phyloP scores from a whole-genome alignment of 2,329 filamentous ascomycete genomes.

The Colletotrichum musae region DNA sequence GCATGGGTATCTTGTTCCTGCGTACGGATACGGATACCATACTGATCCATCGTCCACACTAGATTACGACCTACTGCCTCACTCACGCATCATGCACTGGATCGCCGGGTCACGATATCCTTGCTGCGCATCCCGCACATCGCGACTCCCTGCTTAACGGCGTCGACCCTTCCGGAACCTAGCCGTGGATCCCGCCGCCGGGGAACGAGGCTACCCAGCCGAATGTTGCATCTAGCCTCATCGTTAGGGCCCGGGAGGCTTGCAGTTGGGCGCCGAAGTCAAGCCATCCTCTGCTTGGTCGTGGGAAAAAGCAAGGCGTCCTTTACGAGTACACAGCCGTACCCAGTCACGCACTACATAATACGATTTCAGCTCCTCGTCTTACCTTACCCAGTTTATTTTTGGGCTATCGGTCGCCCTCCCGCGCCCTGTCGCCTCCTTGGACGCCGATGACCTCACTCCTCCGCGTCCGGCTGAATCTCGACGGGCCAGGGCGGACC shows the following conservation, averaged over 20 bases:
- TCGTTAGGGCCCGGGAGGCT: not conserved
- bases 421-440: not conserved
- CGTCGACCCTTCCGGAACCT: slow-evolving; percentile 26
- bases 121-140: not conserved
- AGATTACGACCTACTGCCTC: too few relatives aligned
- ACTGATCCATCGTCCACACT: too few relatives aligned
- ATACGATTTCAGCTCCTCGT: slow-evolving; percentile 16
- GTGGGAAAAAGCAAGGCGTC: slow-evolving; percentile 25
- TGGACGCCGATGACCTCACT: not conserved
- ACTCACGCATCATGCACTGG: not conserved
- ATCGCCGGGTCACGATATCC: slow-evolving; percentile 5
- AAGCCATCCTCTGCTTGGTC: not conserved
- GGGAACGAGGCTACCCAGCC: slow-evolving; percentile 16
- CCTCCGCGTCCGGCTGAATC: not conserved
- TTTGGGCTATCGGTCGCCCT: slow-evolving; percentile 3
- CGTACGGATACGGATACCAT: too few relatives aligned
- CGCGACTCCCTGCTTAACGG: slow-evolving; percentile 9
- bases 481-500: slow-evolving; percentile 1
- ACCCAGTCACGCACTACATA: not conserved
- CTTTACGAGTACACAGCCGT: not conserved
- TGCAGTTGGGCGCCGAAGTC: slow-evolving; percentile 1
- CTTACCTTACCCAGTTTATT: slow-evolving; percentile 28
- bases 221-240: slow-evolving; percentile 1
- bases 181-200: slow-evolving; percentile 28
- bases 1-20: not conserved